Percentiles rank a stretch among this genome's conserved stretches.
phyloP scores from a whole-genome alignment of 164 flowering plant genomes.

The Buxus sempervirens region DNA sequence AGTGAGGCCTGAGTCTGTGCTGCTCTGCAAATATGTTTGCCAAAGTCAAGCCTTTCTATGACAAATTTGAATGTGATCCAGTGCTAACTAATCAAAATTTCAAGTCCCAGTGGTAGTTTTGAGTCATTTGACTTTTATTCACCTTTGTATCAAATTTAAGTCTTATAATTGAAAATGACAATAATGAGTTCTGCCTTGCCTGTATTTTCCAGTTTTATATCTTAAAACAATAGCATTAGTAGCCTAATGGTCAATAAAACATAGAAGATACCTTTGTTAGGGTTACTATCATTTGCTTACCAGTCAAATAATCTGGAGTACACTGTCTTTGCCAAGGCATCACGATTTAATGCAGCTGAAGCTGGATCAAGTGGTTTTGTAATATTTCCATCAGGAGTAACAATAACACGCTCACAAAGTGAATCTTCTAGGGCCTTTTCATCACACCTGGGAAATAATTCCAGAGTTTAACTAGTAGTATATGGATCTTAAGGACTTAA shows the following conservation, averaged over 20 bases:
- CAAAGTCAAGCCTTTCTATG: too few relatives aligned
- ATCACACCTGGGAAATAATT: conserved; percentile 53
- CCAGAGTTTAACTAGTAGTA: neutral
- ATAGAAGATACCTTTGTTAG: neutral
- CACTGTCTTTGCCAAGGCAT: conserved; percentile 74
- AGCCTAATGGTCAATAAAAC: neutral
- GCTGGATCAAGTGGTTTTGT: conserved; percentile 72
- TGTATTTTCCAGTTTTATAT: neutral
- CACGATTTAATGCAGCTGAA: conserved; percentile 60
- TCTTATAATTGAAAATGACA: too few relatives aligned
- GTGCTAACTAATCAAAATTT: too few relatives aligned
- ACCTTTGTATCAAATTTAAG: too few relatives aligned
- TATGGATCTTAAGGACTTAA: too few relatives aligned
- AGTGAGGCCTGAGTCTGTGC: too few relatives aligned
- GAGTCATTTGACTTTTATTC: too few relatives aligned
- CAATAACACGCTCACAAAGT: conserved; percentile 75
- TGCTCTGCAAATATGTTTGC: too few relatives aligned
- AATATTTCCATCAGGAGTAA: conserved; percentile 79
- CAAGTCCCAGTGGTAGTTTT: too few relatives aligned
- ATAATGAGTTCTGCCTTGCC: neutral
- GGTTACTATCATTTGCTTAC: conserved; percentile 30
- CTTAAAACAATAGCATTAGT: neutral
- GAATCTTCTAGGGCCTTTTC: conserved; percentile 64
- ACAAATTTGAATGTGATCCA: too few relatives aligned
- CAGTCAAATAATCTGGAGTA: conserved; percentile 85